Conservation (phyloP, 345 rosid species). For the Ceriops decandra region DNA sequence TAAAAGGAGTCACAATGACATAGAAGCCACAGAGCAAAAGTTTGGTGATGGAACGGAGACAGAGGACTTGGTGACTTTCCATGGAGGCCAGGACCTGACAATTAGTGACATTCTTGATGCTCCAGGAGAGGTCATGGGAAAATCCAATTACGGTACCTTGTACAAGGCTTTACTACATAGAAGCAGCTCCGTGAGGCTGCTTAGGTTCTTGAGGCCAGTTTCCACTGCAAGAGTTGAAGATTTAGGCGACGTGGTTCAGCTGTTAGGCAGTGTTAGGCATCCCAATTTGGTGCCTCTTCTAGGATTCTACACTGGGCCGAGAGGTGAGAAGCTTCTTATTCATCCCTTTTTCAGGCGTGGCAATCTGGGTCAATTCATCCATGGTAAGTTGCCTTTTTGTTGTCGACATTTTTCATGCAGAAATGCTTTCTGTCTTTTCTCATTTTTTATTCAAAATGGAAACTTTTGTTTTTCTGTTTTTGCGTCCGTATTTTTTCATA, state of each 20-base stretch:
- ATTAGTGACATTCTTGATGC: slow-evolving; percentile 82
- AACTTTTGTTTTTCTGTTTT: no score
- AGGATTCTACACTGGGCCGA: slow-evolving; percentile 80
- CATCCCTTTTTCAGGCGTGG: slow-evolving; percentile 64
- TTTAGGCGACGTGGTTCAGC: slow-evolving; percentile 44
- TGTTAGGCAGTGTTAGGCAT: slow-evolving; percentile 60
- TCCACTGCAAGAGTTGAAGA: slow-evolving; percentile 51
- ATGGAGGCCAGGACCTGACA: slow-evolving; percentile 67
- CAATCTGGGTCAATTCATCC: slow-evolving; percentile 64
- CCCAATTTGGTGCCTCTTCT: slow-evolving; percentile 80
- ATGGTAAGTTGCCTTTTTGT: slow-evolving; percentile 41
- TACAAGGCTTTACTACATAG: slow-evolving; percentile 72
- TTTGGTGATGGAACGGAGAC: slow-evolving; percentile 22
- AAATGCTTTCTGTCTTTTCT: neutral
- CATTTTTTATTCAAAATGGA: neutral
- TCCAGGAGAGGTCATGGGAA: slow-evolving; percentile 94
- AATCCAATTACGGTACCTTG: slow-evolving; percentile 78
- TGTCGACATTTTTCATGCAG: slow-evolving; percentile 1
- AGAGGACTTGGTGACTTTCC: slow-evolving; percentile 64
- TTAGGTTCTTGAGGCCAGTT: slow-evolving; percentile 78
- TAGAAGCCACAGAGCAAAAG: slow-evolving; percentile 31
- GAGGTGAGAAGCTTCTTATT: slow-evolving; percentile 93
- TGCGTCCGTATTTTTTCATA: no score
- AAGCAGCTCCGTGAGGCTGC: slow-evolving; percentile 49
- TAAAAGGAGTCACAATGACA: slow-evolving; percentile 25